A percentile compares a stretch with the other conserved stretches of the same genome.
phyloP scores from a whole-genome alignment of 2,329 filamentous ascomycete species.

The Annulohypoxylon truncatum region DNA sequence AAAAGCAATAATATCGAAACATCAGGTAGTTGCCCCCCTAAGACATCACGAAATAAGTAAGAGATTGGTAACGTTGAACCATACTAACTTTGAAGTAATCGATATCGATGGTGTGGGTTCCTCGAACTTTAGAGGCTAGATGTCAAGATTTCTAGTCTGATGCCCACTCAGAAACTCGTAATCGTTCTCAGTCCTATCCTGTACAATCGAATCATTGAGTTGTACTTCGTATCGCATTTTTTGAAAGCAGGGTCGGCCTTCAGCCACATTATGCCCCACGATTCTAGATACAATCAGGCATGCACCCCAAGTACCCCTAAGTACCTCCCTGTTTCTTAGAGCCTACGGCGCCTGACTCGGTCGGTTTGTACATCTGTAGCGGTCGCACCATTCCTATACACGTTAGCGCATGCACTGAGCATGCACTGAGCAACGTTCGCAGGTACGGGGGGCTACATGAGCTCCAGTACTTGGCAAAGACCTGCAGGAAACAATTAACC shows the following conservation, averaged over 20 bases:
- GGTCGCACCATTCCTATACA: slow-evolving; percentile 3
- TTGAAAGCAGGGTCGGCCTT: slow-evolving; percentile 1
- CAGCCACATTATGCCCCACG: slow-evolving; percentile 32
- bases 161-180: slow-evolving; percentile 32
- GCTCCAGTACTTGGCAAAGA: too few species aligned
- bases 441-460: slow-evolving; percentile 23
- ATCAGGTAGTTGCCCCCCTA: slow-evolving; percentile 24
- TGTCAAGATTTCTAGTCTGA: slow-evolving; percentile 16
- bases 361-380: slow-evolving; percentile 15
- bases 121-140: neutral
- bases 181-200: neutral
- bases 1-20: slow-evolving; percentile 35
- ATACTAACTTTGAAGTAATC: too few species aligned
- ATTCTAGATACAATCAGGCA: slow-evolving; percentile 12
- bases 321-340: neutral
- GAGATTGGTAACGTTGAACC: slow-evolving; percentile 37
- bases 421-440: slow-evolving; percentile 1
- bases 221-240: neutral
- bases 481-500: too few species aligned
- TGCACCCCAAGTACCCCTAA: neutral
- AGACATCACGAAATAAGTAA: slow-evolving; percentile 25
- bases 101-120: slow-evolving; percentile 23
- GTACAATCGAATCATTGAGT: neutral
- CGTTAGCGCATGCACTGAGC: slow-evolving; percentile 7
- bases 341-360: slow-evolving; percentile 23